Evolutionary conservation across 73 alveolate species (phyloP).

Genomic region (Paramecium primaurelia): DNA sequence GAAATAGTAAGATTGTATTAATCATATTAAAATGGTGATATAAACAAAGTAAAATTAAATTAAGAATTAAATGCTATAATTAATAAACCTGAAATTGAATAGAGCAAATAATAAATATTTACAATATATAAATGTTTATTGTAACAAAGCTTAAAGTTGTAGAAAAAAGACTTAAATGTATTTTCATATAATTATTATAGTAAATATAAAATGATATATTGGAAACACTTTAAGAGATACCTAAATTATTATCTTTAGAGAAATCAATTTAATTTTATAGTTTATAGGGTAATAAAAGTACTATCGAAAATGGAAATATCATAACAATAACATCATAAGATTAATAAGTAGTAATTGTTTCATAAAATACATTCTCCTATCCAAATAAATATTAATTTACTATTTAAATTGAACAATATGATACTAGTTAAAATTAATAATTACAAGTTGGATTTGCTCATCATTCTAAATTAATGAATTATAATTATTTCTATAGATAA

Average conservation of each 20-base stretch:
- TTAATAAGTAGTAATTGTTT: not conserved
- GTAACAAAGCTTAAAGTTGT: not conserved
- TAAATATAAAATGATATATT: not conserved
- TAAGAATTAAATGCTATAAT: not conserved
- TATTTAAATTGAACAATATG: not conserved
- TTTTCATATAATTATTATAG: not conserved
- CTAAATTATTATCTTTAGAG: not conserved
- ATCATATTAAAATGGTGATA: not conserved
- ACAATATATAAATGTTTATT: not conserved
- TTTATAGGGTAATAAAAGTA: not conserved
- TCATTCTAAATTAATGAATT: constrained; percentile 16
- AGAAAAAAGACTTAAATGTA: not conserved
- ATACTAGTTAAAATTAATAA: not conserved
- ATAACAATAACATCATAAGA: not conserved
- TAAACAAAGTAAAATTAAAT: not conserved
- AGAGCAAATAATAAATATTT: not conserved
- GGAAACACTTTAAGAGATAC: constrained; percentile 4
- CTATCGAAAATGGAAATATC: not conserved
- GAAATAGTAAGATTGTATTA: not conserved
- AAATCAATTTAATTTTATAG: not conserved
- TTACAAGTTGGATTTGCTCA: constrained; percentile 13
- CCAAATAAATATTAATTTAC: not conserved
- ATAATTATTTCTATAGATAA: not conserved
- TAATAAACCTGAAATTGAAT: not conserved
- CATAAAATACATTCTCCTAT: not conserved